Base-by-base conservation (phyloP, 768 basidiomycete species). In the Ephemerocybe angulata region DNA sequence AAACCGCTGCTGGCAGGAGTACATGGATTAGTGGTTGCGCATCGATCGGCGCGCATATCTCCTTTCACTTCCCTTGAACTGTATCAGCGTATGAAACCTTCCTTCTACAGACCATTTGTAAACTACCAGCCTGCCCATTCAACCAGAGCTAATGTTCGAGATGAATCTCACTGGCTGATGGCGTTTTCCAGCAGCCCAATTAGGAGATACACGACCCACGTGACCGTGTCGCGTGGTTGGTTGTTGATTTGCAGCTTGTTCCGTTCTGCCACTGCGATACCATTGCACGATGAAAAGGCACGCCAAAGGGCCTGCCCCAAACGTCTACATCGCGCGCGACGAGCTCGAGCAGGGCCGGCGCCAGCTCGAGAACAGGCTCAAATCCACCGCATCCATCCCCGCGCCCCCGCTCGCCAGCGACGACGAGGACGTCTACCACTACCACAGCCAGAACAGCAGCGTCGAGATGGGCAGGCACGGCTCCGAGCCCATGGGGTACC, bases 311-410 rank as follows among this genome's bases (percentile, higher is more conserved):
- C 60, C 67, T 54, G 68, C 65, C 52, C 61, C 73, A 42, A 73
- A 76, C 62, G 64, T 74, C 54, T 71, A 69, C 72, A 91, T 91
- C 52, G 76, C 63, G 7, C 85, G 84, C 55, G 90, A 92, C 66
- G 81, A 84, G 70, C 83, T 86, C 62, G 90, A 93, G 68, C 77
- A 85, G 29, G 68, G 85, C 65, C 84, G 90, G 57, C 87, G 89
- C 50, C 82, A 82, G 65, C 87, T 93, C 49, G 90, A 93, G 70
- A 76, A 85, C 65, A 87, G 88, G 63, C 78, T 93, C 54, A 84
- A 86, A 63, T 76, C 84, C 67, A 86, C 85, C 17, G 85, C 88
- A 62, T 67, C 87, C 54, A 78, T 89, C 51, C 85, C 84, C 60
- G 76, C 88, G 58, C 86, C 87, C 21, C 82, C 84, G 12, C 69